Evolutionary conservation across 768 basidiomycete species (phyloP).

Genomic region (Kwoniella heveanensis): DNA sequence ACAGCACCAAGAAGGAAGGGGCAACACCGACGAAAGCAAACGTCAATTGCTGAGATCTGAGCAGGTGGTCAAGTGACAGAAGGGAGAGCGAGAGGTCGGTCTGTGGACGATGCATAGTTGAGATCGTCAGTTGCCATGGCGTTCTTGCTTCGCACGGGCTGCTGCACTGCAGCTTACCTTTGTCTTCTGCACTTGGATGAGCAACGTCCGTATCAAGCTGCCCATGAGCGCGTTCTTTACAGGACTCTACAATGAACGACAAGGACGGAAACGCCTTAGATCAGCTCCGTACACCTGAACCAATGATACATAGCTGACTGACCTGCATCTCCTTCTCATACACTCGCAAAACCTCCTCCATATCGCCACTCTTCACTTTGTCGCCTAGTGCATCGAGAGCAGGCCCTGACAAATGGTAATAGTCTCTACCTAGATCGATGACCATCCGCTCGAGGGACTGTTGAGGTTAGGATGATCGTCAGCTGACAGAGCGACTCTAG

Average conservation of each 20-base stretch:
- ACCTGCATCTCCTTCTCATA: constrained; percentile 90
- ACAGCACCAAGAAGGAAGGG: constrained; percentile 79
- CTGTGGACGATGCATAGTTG: constrained; percentile 56
- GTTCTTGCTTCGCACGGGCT: not conserved
- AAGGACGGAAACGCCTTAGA: not conserved
- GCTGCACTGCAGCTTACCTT: constrained; percentile 69
- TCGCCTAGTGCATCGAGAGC: constrained; percentile 69
- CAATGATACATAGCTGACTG: constrained; percentile 7
- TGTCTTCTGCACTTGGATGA: constrained; percentile 93
- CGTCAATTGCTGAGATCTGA: constrained; percentile 90
- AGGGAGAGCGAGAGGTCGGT: constrained; percentile 90
- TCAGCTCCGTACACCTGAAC: not conserved
- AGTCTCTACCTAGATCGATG: constrained; percentile 77
- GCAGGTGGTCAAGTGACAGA: constrained; percentile 85
- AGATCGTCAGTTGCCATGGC: not conserved
- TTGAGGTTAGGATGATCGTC: not conserved
- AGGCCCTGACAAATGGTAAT: constrained; percentile 65
- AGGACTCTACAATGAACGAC: constrained; percentile 60
- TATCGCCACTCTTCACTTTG: constrained; percentile 74
- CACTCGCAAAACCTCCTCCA: constrained; percentile 79
- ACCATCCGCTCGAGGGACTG: constrained; percentile 94
- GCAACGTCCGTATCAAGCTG: constrained; percentile 75
- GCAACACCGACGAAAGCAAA: constrained; percentile 97
- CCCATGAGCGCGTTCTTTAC: constrained; percentile 77
- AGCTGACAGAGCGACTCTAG: not conserved